Percentiles rank a stretch among this genome's conserved stretches.
phyloP scores from a whole-genome alignment of 2,329 filamentous ascomycete species.

The Ceratocystis smalleyi region DNA sequence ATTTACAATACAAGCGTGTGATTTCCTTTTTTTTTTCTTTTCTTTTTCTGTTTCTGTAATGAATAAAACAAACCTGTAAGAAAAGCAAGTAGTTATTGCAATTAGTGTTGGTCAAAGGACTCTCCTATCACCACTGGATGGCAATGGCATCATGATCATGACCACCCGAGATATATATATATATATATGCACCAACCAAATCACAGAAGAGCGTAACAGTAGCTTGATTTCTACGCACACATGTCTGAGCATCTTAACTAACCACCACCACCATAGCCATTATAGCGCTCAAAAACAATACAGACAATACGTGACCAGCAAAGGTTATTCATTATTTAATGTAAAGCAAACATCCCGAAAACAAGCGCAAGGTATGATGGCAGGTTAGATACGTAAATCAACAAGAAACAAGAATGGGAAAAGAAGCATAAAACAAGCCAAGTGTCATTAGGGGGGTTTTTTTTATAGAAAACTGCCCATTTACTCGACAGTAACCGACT shows the following conservation, averaged over 20 bases:
- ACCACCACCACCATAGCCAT: neutral
- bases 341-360: conserved; percentile 13
- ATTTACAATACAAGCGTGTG: conserved; percentile 14
- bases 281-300: neutral
- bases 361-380: conserved; percentile 16
- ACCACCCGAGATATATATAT: no score
- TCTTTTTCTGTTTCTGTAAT: neutral
- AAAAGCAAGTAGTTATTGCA: neutral
- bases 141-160: no score
- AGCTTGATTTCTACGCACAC: no score
- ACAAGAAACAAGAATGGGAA: conserved; percentile 14
- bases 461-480: neutral
- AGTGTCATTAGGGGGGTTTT: conserved; percentile 16
- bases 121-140: no score
- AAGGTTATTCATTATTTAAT: conserved; percentile 3
- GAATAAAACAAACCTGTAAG: neutral
- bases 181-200: no score
- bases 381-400: conserved; percentile 16
- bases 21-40: neutral
- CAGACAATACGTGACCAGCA: conserved; percentile 5
- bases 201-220: no score
- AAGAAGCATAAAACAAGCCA: conserved; percentile 18
- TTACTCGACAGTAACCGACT: conserved; percentile 98
- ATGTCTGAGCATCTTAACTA: neutral
- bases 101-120: no score